A percentile compares a stretch with the other conserved stretches of the same genome.
These are phyloP conservation scores for Annona cherimola DNA, from an alignment of 164 flowering plant species.

Conservation along the genomic window DNA sequence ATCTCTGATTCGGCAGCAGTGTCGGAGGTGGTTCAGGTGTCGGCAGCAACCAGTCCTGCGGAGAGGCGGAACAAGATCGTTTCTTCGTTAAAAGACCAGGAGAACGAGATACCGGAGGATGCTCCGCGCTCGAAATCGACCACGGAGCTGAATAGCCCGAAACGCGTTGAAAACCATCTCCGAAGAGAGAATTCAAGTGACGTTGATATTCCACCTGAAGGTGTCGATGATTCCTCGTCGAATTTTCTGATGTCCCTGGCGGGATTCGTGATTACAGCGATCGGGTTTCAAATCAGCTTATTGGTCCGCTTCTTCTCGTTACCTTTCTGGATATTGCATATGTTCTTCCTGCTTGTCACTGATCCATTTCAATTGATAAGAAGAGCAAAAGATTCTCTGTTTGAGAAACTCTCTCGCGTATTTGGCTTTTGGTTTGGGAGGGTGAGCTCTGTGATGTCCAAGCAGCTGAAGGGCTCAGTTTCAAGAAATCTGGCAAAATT, in stretches of 20 bases:
- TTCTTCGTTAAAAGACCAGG: constrained; percentile 17
- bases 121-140: neutral
- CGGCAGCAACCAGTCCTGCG: neutral
- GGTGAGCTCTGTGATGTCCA: constrained; percentile 16
- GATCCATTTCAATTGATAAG: constrained; percentile 41
- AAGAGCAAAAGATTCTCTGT: constrained; percentile 19
- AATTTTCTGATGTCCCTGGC: constrained; percentile 36
- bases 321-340: constrained; percentile 44
- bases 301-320: constrained; percentile 34
- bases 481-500: constrained; percentile 28
- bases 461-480: constrained; percentile 25
- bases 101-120: constrained; percentile 8
- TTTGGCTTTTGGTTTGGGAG: constrained; percentile 18
- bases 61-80: constrained; percentile 9
- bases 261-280: constrained; percentile 48
- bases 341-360: constrained; percentile 25
- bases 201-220: constrained; percentile 9
- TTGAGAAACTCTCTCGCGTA: constrained; percentile 14
- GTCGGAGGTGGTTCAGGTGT: constrained; percentile 10
- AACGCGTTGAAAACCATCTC: constrained; percentile 7
- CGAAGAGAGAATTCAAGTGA: constrained; percentile 13
- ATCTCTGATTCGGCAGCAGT: neutral
- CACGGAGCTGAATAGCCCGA: neutral
- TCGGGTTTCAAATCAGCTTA: constrained; percentile 46
- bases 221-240: constrained; percentile 23